A percentile compares a stretch with the other conserved stretches of the same genome.
phyloP scores from a whole-genome alignment of 1,139 yeast genomes.

The Candida anutae region DNA sequence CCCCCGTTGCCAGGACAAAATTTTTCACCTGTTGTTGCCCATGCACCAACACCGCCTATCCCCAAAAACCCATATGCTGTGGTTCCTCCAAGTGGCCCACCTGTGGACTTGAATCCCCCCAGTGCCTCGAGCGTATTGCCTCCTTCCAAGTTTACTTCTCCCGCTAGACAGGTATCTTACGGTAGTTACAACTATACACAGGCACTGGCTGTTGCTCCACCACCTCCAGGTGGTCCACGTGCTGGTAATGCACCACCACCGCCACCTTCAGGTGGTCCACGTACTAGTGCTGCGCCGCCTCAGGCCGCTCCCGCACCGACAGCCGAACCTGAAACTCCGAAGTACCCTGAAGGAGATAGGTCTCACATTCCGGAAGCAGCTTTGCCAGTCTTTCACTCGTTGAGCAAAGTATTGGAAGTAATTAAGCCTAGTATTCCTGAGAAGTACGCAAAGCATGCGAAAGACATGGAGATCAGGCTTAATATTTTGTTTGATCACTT shows the following conservation, averaged over 20 bases:
- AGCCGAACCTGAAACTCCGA: constrained; percentile 16
- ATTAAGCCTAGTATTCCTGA: constrained; percentile 74
- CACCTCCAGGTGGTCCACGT: constrained; percentile 3
- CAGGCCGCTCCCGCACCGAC: constrained; percentile 5
- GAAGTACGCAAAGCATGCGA: constrained; percentile 63
- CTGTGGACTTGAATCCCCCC: constrained; percentile 22
- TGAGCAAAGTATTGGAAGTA: constrained; percentile 47
- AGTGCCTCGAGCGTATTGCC: too few species aligned
- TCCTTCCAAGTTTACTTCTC: too few species aligned
- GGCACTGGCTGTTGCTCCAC: constrained; percentile 9
- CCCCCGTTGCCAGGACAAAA: constrained; percentile 7
- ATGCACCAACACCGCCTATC: constrained; percentile 14
- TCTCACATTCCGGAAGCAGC: constrained; percentile 57
- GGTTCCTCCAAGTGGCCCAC: neutral
- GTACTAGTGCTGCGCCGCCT: constrained; percentile 1
- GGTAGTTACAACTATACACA: constrained; percentile 5
- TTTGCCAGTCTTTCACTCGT: constrained; percentile 48
- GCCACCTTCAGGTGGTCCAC: constrained; percentile 1
- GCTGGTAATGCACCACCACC: constrained; percentile 5
- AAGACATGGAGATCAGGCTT: constrained; percentile 78
- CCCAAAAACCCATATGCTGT: constrained; percentile 35
- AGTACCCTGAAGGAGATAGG: constrained; percentile 64
- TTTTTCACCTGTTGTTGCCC: neutral
- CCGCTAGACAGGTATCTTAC: too few species aligned
- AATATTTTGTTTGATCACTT: constrained; percentile 72